These are phyloP conservation scores for Scalesia atractyloides DNA, from an alignment of 129 eudicot genomes.

Conservation along the genomic window DNA sequence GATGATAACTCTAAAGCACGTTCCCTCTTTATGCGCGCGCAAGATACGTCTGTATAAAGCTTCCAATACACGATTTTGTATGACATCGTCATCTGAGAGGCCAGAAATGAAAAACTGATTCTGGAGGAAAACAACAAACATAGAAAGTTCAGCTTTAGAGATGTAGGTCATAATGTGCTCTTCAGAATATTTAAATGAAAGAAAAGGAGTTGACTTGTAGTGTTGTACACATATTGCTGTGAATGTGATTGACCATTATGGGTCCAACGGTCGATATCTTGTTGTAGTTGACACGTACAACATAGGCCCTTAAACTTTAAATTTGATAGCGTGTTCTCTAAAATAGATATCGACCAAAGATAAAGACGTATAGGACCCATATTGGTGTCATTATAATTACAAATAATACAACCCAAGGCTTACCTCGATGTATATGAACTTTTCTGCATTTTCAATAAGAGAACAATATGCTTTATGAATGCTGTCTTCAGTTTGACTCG, in stretches of 20 bases:
- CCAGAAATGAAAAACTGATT: slow-evolving; percentile 99
- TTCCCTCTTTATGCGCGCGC: slow-evolving; percentile 68
- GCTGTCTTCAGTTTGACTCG: slow-evolving; percentile 96
- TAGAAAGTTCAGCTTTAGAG: slow-evolving; percentile 6
- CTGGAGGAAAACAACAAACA: slow-evolving; percentile 51
- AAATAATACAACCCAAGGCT: slow-evolving; percentile 4
- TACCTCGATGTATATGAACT: slow-evolving; percentile 93
- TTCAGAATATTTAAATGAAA: background rate
- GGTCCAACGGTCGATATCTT: slow-evolving; percentile 4
- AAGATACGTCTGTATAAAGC: slow-evolving; percentile 81
- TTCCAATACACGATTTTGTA: slow-evolving; percentile 85
- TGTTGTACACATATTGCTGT: slow-evolving; percentile 7
- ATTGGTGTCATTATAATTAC: background rate
- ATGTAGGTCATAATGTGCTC: slow-evolving; percentile 14
- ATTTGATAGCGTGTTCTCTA: background rate
- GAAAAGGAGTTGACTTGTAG: background rate
- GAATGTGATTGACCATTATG: background rate
- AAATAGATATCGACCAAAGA: background rate
- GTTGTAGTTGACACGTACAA: background rate
- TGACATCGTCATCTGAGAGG: slow-evolving; percentile 68
- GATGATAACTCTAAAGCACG: slow-evolving; percentile 76
- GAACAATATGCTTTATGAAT: slow-evolving; percentile 90
- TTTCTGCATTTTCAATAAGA: slow-evolving; percentile 89
- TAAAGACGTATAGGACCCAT: background rate
- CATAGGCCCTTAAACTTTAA: background rate